phyloP scores from a whole-genome alignment of 176 grass and related monocot genomes.

The Rhynchospora tenuis region DNA sequence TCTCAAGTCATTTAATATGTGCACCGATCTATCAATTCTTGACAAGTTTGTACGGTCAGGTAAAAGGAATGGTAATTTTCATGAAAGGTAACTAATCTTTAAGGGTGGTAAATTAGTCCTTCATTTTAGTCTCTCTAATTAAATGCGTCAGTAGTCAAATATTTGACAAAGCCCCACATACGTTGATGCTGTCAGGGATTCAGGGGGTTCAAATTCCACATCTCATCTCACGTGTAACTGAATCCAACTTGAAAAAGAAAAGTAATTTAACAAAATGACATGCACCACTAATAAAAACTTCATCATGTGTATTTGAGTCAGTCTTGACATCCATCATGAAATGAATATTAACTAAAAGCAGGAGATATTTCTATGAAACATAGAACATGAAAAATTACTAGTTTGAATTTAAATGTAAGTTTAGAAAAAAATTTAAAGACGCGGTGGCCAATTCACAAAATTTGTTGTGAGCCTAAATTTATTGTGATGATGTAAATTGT shows the following conservation, averaged over 20 bases:
- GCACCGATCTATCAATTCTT: neutral
- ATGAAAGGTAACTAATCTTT: neutral
- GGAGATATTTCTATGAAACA: neutral
- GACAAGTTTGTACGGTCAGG: neutral
- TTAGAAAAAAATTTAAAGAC: neutral
- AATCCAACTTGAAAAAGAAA: neutral
- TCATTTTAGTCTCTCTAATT: neutral
- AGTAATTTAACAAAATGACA: neutral
- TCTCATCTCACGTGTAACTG: neutral
- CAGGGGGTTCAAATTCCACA: neutral
- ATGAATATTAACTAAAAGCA: neutral
- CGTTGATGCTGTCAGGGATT: neutral
- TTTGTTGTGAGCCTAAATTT: neutral
- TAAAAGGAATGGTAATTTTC: neutral
- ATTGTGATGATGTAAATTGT: neutral
- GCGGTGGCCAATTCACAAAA: neutral
- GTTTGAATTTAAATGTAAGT: neutral
- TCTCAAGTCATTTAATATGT: constrained; percentile 9
- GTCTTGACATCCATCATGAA: neutral
- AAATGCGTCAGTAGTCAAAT: neutral
- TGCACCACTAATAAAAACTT: neutral
- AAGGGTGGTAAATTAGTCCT: neutral
- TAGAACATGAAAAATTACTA: neutral
- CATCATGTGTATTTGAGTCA: neutral
- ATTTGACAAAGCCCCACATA: neutral